phyloP scores from a whole-genome alignment of 257 asterid genomes.

The Gentiana dahurica region DNA sequence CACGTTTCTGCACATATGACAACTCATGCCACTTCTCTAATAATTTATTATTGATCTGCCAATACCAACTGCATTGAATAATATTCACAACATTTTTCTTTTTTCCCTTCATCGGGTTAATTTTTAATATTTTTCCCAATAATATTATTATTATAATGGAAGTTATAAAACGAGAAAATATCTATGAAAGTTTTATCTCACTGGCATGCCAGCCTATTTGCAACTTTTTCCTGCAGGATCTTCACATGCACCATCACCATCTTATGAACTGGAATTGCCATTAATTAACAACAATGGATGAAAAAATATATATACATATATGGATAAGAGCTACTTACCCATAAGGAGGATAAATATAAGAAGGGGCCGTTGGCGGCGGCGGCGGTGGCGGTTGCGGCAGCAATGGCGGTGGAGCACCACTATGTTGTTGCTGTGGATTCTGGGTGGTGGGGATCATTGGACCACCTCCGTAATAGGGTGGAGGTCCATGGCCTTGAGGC shows the following conservation, averaged over 20 bases:
- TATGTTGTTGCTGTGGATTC: constrained; percentile 25
- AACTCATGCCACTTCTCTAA: constrained; percentile 25
- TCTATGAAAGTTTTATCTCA: constrained; percentile 23
- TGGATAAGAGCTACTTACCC: constrained; percentile 41
- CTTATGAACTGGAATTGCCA: constrained; percentile 14
- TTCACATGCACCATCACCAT: constrained; percentile 41
- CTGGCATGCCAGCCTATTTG: constrained; percentile 38
- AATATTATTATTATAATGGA: background rate
- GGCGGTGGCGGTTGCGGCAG: constrained; percentile 45
- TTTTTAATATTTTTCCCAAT: background rate
- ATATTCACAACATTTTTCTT: constrained; percentile 2
- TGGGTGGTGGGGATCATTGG: constrained; percentile 16
- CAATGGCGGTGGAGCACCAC: constrained; percentile 32
- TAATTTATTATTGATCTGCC: constrained; percentile 48
- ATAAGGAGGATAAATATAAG: constrained; percentile 75
- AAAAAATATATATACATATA: background rate
- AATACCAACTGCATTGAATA: constrained; percentile 48
- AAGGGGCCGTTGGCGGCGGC: constrained; percentile 32
- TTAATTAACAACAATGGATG: constrained; percentile 8
- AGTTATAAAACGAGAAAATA: constrained; percentile 17
- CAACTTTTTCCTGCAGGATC: constrained; percentile 29
- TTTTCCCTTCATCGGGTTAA: background rate
- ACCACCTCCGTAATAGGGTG: constrained; percentile 40
- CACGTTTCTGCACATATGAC: constrained; percentile 24
- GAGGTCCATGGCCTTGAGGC: constrained; percentile 39